A percentile compares a stretch with the other conserved stretches of the same genome.
Evolutionary conservation across 2,329 filamentous ascomycete species (phyloP).

Genomic region (Taxawa tesnikishii): DNA sequence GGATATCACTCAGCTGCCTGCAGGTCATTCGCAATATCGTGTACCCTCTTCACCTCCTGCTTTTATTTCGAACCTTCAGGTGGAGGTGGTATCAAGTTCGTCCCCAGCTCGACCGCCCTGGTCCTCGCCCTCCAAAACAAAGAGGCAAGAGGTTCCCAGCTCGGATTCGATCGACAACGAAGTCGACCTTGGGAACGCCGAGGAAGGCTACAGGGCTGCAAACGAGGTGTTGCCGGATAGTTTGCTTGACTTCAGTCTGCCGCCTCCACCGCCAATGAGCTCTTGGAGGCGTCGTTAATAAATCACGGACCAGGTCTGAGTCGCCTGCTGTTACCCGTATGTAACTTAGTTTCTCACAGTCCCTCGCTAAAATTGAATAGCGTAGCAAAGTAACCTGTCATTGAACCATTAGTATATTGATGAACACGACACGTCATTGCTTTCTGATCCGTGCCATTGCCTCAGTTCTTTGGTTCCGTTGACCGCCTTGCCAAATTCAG

Average conservation of each 20-base stretch:
- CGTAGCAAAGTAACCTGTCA: too few relatives aligned
- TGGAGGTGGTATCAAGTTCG: constrained; percentile 1
- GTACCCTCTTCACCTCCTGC: not conserved
- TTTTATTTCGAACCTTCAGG: constrained; percentile 1
- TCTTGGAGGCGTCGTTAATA: constrained; percentile 3
- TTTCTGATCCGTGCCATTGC: too few relatives aligned
- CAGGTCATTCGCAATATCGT: too few relatives aligned
- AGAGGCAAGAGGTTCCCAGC: not conserved
- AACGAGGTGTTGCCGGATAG: constrained; percentile 8
- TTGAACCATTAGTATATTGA: too few relatives aligned
- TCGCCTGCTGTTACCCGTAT: too few relatives aligned
- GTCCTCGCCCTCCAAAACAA: not conserved
- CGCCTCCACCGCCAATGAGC: constrained; percentile 6
- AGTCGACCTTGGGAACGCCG: not conserved
- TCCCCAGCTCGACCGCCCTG: not conserved
- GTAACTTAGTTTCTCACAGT: too few relatives aligned
- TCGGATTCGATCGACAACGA: not conserved
- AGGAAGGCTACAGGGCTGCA: not conserved
- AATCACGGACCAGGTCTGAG: too few relatives aligned
- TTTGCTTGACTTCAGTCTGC: constrained; percentile 8
- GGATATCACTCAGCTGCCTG: constrained; percentile 2
- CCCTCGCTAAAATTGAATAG: too few relatives aligned
- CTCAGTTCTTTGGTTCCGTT: too few relatives aligned
- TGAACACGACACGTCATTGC: too few relatives aligned
- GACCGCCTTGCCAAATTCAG: too few relatives aligned